Conservation (phyloP, 169 alveolate species). For the Cyclospora cayetanensis region DNA sequence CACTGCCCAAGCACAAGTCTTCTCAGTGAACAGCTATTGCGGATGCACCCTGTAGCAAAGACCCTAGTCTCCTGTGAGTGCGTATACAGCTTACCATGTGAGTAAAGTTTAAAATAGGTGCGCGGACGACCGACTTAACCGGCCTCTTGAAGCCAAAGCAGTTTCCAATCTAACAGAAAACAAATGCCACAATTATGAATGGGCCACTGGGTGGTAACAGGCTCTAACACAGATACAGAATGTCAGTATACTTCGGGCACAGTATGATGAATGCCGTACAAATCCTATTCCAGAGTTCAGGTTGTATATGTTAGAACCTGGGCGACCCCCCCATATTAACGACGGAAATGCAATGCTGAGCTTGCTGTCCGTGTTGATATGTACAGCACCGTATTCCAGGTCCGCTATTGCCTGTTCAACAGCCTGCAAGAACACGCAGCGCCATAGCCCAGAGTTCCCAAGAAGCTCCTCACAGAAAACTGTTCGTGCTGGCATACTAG, state of each 20-base stretch:
- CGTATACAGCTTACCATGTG: constrained; percentile 23
- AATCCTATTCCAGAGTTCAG: constrained; percentile 67
- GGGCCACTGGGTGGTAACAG: not conserved
- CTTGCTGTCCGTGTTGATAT: constrained; percentile 22
- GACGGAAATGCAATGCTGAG: constrained; percentile 62
- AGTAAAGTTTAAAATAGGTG: constrained; percentile 60
- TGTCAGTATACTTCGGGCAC: not conserved
- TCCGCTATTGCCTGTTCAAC: constrained; percentile 36
- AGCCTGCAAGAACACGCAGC: not conserved
- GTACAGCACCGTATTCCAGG: constrained; percentile 67
- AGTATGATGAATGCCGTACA: not conserved
- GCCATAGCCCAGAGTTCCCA: too few species aligned
- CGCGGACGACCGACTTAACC: constrained; percentile 56
- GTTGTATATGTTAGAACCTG: not conserved
- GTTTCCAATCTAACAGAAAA: constrained; percentile 54
- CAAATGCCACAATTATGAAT: too few species aligned
- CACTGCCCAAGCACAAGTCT: not conserved
- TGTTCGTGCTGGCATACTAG: too few species aligned
- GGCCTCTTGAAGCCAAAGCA: constrained; percentile 52
- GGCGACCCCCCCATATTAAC: constrained; percentile 68
- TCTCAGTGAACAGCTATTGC: not conserved
- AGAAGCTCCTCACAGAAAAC: too few species aligned
- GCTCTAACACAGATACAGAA: not conserved
- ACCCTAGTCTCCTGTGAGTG: not conserved
- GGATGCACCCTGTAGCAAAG: not conserved